phyloP scores from a whole-genome alignment of 2,329 filamentous ascomycete genomes.

The Fusarium sororula region DNA sequence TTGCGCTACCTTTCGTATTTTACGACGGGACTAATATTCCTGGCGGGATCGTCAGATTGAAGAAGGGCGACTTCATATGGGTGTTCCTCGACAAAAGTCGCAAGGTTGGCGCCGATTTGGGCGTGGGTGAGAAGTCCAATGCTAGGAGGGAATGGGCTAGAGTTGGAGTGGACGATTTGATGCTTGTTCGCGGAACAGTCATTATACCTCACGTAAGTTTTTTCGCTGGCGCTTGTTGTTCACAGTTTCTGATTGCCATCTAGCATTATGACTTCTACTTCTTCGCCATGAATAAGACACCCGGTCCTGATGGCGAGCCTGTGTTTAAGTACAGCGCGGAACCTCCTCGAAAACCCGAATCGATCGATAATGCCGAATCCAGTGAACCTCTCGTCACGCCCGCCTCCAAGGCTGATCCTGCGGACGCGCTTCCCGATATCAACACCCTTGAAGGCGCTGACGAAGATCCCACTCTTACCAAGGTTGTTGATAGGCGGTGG shows the following conservation, averaged over 20 bases:
- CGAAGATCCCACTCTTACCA: constrained; percentile 84
- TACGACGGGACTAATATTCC: constrained; percentile 94
- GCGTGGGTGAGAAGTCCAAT: constrained; percentile 74
- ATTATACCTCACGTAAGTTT: constrained; percentile 90
- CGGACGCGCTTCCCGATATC: constrained; percentile 56
- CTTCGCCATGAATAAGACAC: constrained; percentile 89
- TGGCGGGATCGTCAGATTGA: constrained; percentile 83
- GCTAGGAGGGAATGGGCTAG: constrained; percentile 85
- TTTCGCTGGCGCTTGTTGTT: background rate
- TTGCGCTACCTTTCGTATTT: constrained; percentile 93
- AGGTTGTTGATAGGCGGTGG: constrained; percentile 96
- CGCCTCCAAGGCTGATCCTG: constrained; percentile 50
- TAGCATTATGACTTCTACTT: constrained; percentile 98
- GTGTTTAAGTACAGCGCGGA: constrained; percentile 80
- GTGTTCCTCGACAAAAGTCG: constrained; percentile 90
- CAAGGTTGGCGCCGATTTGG: constrained; percentile 86
- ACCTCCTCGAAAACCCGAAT: constrained; percentile 51
- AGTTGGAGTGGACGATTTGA: constrained; percentile 92
- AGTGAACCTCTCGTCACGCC: constrained; percentile 41
- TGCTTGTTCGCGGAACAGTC: constrained; percentile 88
- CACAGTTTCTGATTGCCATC: constrained; percentile 27
- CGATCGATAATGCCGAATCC: constrained; percentile 1
- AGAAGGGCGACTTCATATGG: constrained; percentile 94
- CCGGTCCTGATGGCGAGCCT: constrained; percentile 74
- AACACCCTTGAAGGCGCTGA: constrained; percentile 75